phyloP scores from a whole-genome alignment of 495 filamentous ascomycete species.

The Aeminium ludgeri region DNA sequence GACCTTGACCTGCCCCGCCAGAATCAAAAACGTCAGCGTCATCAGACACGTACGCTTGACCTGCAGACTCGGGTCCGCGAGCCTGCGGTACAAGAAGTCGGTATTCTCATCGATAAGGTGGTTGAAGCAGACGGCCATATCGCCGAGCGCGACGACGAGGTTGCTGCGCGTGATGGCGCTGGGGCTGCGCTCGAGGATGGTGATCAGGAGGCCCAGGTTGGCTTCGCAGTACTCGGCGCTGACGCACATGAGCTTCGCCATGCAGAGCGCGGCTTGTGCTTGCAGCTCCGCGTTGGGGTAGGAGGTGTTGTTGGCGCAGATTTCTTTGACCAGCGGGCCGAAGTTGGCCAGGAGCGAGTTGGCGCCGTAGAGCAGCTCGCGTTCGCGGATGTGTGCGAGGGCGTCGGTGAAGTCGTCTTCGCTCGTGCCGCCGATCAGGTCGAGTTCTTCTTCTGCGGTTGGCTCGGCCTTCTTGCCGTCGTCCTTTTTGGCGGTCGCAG shows the following conservation, averaged over 20 bases:
- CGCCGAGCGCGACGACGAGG: constrained; percentile 87
- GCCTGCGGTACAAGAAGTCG: constrained; percentile 84
- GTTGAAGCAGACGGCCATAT: constrained; percentile 99
- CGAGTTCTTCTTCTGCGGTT: constrained; percentile 59
- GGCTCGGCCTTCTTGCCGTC: constrained; percentile 23
- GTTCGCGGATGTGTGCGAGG: constrained; percentile 84
- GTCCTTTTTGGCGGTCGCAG: constrained; percentile 32
- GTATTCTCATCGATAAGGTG: constrained; percentile 99
- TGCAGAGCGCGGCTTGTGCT: constrained; percentile 83
- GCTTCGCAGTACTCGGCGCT: constrained; percentile 77
- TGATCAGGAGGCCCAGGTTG: constrained; percentile 87
- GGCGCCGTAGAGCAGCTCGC: constrained; percentile 77
- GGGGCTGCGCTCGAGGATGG: constrained; percentile 84
- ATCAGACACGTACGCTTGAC: constrained; percentile 97
- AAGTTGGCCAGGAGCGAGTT: constrained; percentile 76
- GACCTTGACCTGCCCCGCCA: constrained; percentile 97
- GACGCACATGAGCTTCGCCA: constrained; percentile 91
- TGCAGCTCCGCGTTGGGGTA: constrained; percentile 80
- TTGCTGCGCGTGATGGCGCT: constrained; percentile 86
- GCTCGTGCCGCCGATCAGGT: constrained; percentile 90
- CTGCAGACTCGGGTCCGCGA: constrained; percentile 72
- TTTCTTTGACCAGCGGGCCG: constrained; percentile 76
- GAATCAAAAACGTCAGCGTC: constrained; percentile 93
- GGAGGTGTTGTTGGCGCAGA: constrained; percentile 81
- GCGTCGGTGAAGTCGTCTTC: constrained; percentile 98